A percentile compares a stretch with the other conserved stretches of the same genome.
phyloP scores from a whole-genome alignment of 169 alveolate genomes.

The Plasmodium sp. region DNA sequence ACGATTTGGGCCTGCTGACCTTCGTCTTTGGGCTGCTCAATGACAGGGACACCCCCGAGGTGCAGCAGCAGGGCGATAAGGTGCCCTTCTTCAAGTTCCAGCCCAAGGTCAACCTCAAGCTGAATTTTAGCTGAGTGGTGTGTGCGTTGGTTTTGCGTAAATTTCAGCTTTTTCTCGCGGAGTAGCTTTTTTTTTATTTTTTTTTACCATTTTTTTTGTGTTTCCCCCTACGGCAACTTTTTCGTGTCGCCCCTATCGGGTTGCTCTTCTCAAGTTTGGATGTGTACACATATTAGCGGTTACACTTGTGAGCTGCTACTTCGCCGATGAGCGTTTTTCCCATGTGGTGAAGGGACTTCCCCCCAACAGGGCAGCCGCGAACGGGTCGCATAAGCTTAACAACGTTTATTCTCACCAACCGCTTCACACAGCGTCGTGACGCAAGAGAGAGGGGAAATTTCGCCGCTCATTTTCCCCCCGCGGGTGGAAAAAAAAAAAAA shows the following conservation, averaged over 20 bases:
- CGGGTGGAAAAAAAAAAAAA: neutral
- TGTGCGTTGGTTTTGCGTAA: neutral
- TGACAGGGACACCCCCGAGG: conserved; percentile 80
- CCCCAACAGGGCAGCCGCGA: neutral
- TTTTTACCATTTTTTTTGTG: neutral
- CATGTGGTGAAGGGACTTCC: neutral
- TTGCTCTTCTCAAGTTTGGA: neutral
- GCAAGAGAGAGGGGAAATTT: neutral
- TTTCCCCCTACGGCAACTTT: neutral
- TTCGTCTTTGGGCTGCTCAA: conserved; percentile 78
- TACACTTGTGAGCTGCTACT: neutral
- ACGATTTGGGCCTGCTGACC: conserved; percentile 76
- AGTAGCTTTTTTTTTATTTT: neutral
- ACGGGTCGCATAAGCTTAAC: neutral
- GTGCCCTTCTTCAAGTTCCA: conserved; percentile 79
- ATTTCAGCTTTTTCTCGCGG: neutral
- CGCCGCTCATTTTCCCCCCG: neutral
- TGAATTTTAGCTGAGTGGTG: conserved; percentile 32
- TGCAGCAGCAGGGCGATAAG: conserved; percentile 77
- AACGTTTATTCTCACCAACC: neutral
- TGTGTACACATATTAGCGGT: neutral
- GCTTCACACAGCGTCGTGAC: neutral
- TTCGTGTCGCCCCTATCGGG: neutral
- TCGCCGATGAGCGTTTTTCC: neutral
- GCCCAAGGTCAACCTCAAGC: conserved; percentile 80